phyloP scores from a whole-genome alignment of 2,329 filamentous ascomycete species.

The Alternaria angustiovoidea region DNA sequence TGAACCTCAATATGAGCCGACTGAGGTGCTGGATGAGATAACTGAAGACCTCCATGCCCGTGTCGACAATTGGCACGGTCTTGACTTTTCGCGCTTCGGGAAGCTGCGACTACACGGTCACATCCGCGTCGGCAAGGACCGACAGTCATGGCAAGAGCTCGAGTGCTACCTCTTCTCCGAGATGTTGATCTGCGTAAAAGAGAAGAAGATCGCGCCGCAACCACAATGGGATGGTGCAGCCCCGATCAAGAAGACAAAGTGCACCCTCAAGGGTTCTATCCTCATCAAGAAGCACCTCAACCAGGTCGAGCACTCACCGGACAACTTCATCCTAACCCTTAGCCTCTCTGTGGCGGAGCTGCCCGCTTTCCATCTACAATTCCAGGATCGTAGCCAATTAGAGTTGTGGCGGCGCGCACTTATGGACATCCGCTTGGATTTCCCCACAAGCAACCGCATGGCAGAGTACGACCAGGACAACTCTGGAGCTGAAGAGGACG shows the following conservation, averaged over 20 bases:
- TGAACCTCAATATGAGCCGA: constrained; percentile 72
- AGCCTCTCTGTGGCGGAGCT: constrained; percentile 91
- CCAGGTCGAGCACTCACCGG: constrained; percentile 76
- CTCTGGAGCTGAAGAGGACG: constrained; percentile 88
- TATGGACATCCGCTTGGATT: constrained; percentile 79
- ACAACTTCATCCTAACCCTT: constrained; percentile 86
- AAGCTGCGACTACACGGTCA: constrained; percentile 89
- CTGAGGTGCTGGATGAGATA: constrained; percentile 80
- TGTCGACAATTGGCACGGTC: constrained; percentile 98
- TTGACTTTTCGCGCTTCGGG: constrained; percentile 93
- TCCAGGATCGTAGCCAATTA: constrained; percentile 81
- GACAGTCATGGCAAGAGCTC: constrained; percentile 94
- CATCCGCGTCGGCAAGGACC: constrained; percentile 93
- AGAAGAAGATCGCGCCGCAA: constrained; percentile 76
- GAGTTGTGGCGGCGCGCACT: constrained; percentile 91
- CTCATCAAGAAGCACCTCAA: constrained; percentile 98
- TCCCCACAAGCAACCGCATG: constrained; percentile 64
- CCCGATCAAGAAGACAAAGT: constrained; percentile 71
- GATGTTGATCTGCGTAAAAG: constrained; percentile 99
- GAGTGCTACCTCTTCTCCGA: constrained; percentile 97
- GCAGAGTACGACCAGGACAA: constrained; percentile 80
- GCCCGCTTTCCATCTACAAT: constrained; percentile 91
- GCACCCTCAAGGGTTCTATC: constrained; percentile 95
- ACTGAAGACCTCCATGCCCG: constrained; percentile 83
- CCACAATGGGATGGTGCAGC: constrained; percentile 71